Base-by-base conservation (phyloP, 164 flowering plant species). In the Sextonia rubra region DNA sequence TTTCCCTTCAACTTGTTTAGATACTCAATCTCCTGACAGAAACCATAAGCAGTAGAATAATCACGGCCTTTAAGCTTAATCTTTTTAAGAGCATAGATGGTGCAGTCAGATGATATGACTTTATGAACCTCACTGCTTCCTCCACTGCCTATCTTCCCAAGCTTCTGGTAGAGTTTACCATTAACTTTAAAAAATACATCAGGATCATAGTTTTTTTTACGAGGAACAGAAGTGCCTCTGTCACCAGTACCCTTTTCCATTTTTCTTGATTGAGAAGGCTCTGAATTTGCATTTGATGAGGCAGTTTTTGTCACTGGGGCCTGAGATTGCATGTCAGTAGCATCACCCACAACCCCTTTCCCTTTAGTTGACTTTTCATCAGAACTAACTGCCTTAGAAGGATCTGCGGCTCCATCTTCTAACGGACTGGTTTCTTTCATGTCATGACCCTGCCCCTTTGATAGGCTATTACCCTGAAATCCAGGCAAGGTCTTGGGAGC, bases 51-150 rank as follows among this genome's bases (percentile, higher is more conserved):
- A 73, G 97, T 95, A 23, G 93, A 91, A 80, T 91, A 95, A 79
- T 95, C 98, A 68, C 98, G 97, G 49, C 99, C 99, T 78, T 91
- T 95, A 61, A 95, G 99, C 85, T 88, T 93, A 78, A 95, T 95
- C 75, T 85, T 93, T 76, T 95, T 95, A 47, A 95, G 87, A 71
- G 99, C 99, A 84, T 91, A 91, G 76, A 95, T 95, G 27, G 81
- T 85, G 83, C 99, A 95, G 63, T 93, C 94, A 23, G 96, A 78
- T 69, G 98, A 82, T 70, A 95, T 95, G 73, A 93, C 99, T 80
- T 95, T 95, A 85, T 93, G 91, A 64, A 95, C 99, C 83, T 95
- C 99, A 86, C 99, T 95, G 78, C 99, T 93, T 75, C 99, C 99
- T 68, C 99, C 99, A 75, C 93, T 93, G 18, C 99, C 99, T 69